These are phyloP conservation scores for Astrothelium subdiscretum DNA, from an alignment of 495 filamentous ascomycete genomes.

Conservation along the genomic window DNA sequence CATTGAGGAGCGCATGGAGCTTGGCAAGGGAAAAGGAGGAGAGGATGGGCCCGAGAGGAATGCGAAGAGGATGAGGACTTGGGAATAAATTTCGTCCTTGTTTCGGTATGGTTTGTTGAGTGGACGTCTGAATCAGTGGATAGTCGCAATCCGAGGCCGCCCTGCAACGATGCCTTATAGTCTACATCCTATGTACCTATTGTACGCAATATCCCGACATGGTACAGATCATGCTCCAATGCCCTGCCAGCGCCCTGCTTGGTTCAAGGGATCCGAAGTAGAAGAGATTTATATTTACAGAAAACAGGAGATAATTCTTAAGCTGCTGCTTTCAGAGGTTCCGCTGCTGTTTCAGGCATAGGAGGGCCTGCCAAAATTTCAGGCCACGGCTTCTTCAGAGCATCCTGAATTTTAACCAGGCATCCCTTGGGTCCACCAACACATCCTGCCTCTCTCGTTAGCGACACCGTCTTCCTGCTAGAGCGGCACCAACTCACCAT, in stretches of 20 bases:
- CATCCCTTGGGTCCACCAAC: conserved; percentile 78
- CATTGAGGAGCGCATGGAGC: conserved; percentile 40
- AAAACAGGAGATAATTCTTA: not conserved
- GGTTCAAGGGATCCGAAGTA: not conserved
- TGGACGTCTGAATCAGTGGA: too few relatives aligned
- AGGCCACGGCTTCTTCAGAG: conserved; percentile 82
- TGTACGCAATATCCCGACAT: not conserved
- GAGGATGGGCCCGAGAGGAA: not conserved
- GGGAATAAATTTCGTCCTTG: not conserved
- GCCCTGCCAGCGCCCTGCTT: not conserved
- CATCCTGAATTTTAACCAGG: conserved; percentile 76
- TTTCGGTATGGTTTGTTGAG: not conserved
- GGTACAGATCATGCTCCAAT: not conserved
- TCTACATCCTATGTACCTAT: not conserved
- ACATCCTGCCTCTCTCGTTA: conserved; percentile 36
- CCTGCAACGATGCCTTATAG: too few relatives aligned
- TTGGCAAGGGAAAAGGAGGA: conserved; percentile 8
- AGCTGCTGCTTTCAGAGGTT: not conserved
- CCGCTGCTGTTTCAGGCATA: not conserved
- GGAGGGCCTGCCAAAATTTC: conserved; percentile 23
- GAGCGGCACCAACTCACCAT: conserved; percentile 49
- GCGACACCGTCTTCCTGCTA: not conserved
- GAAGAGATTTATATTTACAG: not conserved
- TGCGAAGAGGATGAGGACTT: not conserved
- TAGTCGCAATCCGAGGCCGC: too few relatives aligned